phyloP scores from a whole-genome alignment of 2,329 filamentous ascomycete genomes.

The Sporothrix sp. region DNA sequence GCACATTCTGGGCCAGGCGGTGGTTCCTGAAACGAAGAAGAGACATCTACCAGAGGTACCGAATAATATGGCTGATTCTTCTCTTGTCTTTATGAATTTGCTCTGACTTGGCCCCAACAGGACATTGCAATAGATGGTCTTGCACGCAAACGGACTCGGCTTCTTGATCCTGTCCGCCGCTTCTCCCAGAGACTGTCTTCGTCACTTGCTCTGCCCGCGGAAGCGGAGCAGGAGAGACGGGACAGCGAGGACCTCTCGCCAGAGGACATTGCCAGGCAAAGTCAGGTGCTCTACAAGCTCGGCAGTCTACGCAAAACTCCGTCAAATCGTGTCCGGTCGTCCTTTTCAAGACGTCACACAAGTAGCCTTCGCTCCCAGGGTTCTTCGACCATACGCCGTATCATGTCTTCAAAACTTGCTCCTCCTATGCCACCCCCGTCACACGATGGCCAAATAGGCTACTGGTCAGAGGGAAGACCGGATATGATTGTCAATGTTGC shows the following conservation, averaged over 20 bases:
- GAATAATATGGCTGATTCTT: too few species aligned
- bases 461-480: conserved; percentile 13
- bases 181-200: conserved; percentile 16
- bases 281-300: conserved; percentile 10
- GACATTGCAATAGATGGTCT: too few species aligned
- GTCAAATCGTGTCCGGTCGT: conserved; percentile 6
- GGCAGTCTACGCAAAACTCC: neutral
- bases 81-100: too few species aligned
- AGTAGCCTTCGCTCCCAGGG: conserved; percentile 7
- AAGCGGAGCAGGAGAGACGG: neutral
- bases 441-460: neutral
- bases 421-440: neutral
- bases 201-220: conserved; percentile 9
- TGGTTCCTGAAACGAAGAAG: conserved; percentile 8
- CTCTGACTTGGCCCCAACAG: too few species aligned
- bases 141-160: conserved; percentile 13
- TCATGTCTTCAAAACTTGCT: conserved; percentile 8
- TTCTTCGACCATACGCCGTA: conserved; percentile 10
- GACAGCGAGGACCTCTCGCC: conserved; percentile 6
- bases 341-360: conserved; percentile 5
- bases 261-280: conserved; percentile 13
- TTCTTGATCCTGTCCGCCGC: conserved; percentile 15
- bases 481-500: conserved; percentile 19
- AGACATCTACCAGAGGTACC: conserved; percentile 10
- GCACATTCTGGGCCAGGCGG: neutral